These are phyloP conservation scores for Penicillium crystallinum DNA, from an alignment of 495 filamentous ascomycete species.

Conservation along the genomic window DNA sequence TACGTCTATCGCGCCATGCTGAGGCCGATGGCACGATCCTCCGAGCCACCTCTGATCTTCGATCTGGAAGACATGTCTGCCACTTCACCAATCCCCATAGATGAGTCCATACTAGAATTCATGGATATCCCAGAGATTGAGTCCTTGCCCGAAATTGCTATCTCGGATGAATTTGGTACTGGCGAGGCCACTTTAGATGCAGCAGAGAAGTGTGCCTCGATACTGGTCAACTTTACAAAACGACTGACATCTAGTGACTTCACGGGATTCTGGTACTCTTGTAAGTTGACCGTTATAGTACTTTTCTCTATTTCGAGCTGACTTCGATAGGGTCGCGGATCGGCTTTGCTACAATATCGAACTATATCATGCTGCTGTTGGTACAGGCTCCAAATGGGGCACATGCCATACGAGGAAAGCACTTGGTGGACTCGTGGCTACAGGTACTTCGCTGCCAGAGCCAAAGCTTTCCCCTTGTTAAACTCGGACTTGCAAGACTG, in stretches of 20 bases:
- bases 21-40: constrained; percentile 32
- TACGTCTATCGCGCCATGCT: constrained; percentile 36
- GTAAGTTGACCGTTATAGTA: constrained; percentile 13
- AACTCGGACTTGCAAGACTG: constrained; percentile 28
- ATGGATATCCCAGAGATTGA: constrained; percentile 19
- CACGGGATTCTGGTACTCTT: constrained; percentile 35
- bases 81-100: constrained; percentile 14
- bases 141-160: constrained; percentile 22
- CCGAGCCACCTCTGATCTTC: constrained; percentile 30
- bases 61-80: constrained; percentile 27
- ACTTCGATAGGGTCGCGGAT: constrained; percentile 29
- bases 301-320: neutral
- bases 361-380: constrained; percentile 32
- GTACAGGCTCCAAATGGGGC: constrained; percentile 31
- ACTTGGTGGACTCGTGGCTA: constrained; percentile 32
- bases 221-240: constrained; percentile 27
- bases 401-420: constrained; percentile 26
- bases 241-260: constrained; percentile 30
- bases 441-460: constrained; percentile 29
- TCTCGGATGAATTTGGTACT: constrained; percentile 22
- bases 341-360: constrained; percentile 34
- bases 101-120: constrained; percentile 22
- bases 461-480: constrained; percentile 27
- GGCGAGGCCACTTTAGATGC: constrained; percentile 27
- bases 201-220: constrained; percentile 32